Percentiles rank a stretch among this genome's conserved stretches.
These are phyloP conservation scores for Fraxinus sp. DNA, from an alignment of 305 asterid genomes.

Conservation along the genomic window DNA sequence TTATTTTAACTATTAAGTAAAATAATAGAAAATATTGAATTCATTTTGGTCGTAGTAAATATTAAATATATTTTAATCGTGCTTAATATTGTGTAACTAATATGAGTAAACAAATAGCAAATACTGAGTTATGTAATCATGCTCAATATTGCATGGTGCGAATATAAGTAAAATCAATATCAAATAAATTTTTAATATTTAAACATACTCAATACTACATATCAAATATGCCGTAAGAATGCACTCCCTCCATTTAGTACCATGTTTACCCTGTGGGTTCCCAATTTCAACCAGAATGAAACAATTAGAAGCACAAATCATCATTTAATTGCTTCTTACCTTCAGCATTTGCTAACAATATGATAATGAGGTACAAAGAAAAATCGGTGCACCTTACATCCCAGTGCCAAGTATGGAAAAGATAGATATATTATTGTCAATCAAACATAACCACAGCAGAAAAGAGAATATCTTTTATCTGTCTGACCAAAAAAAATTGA, in stretches of 20 bases:
- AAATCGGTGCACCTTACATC: not conserved
- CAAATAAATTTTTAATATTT: too few relatives aligned
- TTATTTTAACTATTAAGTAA: not conserved
- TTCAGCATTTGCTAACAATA: not conserved
- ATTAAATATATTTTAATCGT: not conserved
- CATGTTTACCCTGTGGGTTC: not conserved
- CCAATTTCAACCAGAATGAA: not conserved
- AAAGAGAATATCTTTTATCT: not conserved
- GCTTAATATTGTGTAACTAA: not conserved
- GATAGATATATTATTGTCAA: not conserved
- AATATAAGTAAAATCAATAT: too few relatives aligned
- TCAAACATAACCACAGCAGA: not conserved
- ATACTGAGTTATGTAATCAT: not conserved
- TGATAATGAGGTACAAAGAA: not conserved
- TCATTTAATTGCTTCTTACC: not conserved
- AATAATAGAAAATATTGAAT: too few relatives aligned
- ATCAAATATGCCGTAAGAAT: not conserved
- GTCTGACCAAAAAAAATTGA: not conserved
- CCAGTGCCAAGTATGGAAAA: not conserved
- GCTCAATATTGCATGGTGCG: not conserved
- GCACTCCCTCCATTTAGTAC: not conserved
- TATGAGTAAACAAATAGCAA: too few relatives aligned
- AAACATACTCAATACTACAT: not conserved
- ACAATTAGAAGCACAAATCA: not conserved
- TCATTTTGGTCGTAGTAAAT: too few relatives aligned